Conservation (phyloP, 148 eudicot species). For the Camellia sinensis region DNA sequence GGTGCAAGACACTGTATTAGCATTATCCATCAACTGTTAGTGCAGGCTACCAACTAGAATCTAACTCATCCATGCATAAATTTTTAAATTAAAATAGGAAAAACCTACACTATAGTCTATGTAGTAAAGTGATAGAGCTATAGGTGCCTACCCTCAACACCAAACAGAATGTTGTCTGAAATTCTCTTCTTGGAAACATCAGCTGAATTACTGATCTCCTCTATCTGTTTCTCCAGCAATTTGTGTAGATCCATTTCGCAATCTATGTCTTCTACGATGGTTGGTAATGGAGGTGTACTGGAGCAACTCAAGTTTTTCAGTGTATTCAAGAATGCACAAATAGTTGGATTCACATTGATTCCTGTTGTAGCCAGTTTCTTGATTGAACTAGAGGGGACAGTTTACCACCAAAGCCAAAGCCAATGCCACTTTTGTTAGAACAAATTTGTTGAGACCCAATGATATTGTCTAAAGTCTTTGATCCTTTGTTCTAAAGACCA, state of each 20-base stretch:
- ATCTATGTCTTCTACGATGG: conserved; percentile 29
- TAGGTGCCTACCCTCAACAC: conserved; percentile 25
- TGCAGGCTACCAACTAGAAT: background rate
- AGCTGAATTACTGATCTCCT: conserved; percentile 37
- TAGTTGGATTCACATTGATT: conserved; percentile 41
- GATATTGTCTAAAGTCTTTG: no score
- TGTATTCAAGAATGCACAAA: conserved; percentile 40
- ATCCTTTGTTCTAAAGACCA: no score
- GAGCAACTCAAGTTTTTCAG: conserved; percentile 17
- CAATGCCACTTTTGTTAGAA: no score
- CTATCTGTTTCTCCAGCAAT: conserved; percentile 45
- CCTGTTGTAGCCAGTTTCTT: conserved; percentile 45
- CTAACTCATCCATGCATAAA: background rate
- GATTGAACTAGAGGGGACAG: conserved; percentile 41
- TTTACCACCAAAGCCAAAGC: no score
- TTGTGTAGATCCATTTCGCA: conserved; percentile 41
- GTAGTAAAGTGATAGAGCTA: background rate
- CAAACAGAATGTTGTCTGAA: conserved; percentile 20
- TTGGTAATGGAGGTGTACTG: conserved; percentile 16
- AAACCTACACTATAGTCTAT: no score
- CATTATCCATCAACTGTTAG: background rate
- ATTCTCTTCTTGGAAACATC: conserved; percentile 27
- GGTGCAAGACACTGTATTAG: background rate
- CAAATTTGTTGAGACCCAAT: no score
- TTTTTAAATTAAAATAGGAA: background rate